A percentile compares a stretch with the other conserved stretches of the same genome.
Conservation (phyloP, 805 yeast species). For the Ogataea zsoltii region DNA sequence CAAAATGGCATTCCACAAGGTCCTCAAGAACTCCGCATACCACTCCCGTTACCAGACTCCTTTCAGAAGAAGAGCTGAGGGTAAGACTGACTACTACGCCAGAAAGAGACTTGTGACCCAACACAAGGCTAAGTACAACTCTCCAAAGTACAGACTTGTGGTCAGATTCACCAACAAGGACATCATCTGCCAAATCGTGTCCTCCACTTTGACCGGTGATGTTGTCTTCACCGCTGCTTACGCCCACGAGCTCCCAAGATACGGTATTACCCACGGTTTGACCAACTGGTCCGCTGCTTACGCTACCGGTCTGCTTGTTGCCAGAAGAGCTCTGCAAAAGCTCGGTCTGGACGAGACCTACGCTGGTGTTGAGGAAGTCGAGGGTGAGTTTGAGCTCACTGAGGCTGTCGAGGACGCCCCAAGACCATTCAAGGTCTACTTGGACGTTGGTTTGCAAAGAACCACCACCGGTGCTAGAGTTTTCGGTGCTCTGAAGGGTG, state of each 20-base stretch:
- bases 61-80: constrained; percentile 99
- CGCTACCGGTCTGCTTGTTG: constrained; percentile 97
- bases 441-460: constrained; percentile 99
- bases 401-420: constrained; percentile 99
- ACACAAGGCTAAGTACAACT: constrained; percentile 99
- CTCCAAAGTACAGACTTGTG: constrained; percentile 99
- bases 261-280: constrained; percentile 97
- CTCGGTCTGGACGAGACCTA: constrained; percentile 98
- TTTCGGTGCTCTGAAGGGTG: constrained; percentile 99
- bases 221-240: constrained; percentile 95
- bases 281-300: constrained; percentile 99
- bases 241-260: constrained; percentile 97
- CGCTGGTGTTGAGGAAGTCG: constrained; percentile 98
- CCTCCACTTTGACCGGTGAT: constrained; percentile 97
- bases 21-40: constrained; percentile 86
- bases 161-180: constrained; percentile 99
- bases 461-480: constrained; percentile 99
- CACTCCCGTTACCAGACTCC: constrained; percentile 99
- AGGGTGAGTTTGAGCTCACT: constrained; percentile 97
- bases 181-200: constrained; percentile 95
- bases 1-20: constrained; percentile 76
- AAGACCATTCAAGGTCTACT: constrained; percentile 99
- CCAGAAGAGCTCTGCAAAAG: constrained; percentile 98
- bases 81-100: constrained; percentile 99
- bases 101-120: constrained; percentile 99